Percentiles rank a stretch among this genome's conserved stretches.
Evolutionary conservation across 2,329 filamentous ascomycete genomes (phyloP).

Genomic region (Pezicula radicicola): DNA sequence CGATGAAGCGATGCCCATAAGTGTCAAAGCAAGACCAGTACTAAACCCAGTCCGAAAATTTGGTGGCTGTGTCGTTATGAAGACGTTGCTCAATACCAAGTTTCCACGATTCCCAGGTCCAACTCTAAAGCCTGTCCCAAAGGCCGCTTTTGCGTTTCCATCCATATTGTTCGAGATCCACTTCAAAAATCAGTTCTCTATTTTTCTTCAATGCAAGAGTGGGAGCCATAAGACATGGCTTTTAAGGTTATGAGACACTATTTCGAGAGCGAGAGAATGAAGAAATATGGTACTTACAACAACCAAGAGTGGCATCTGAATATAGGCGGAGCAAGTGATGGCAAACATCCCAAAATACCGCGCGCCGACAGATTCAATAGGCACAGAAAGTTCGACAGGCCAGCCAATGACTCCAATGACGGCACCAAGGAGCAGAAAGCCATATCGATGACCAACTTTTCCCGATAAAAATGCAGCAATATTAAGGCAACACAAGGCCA

Average conservation of each 20-base stretch:
- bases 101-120: conserved; percentile 41
- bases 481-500: conserved; percentile 11
- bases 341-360: conserved; percentile 35
- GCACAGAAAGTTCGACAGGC: conserved; percentile 4
- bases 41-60: conserved; percentile 33
- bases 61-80: conserved; percentile 33
- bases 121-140: conserved; percentile 37
- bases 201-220: too few species aligned
- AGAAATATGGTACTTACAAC: too few species aligned
- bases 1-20: background rate
- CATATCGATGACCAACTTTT: conserved; percentile 29
- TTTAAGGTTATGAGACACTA: too few species aligned
- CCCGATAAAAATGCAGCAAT: conserved; percentile 31
- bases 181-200: too few species aligned
- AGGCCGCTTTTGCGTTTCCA: too few species aligned
- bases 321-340: conserved; percentile 28
- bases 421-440: conserved; percentile 32
- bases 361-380: too few species aligned
- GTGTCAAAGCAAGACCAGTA: conserved; percentile 28
- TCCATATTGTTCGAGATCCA: too few species aligned
- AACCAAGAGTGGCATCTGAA: conserved; percentile 28
- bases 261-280: too few species aligned
- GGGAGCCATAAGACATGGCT: too few species aligned
- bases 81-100: conserved; percentile 32
- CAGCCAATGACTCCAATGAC: conserved; percentile 31